These are phyloP conservation scores for Calycina marina DNA, from an alignment of 2,329 filamentous ascomycete genomes.

Conservation along the genomic window DNA sequence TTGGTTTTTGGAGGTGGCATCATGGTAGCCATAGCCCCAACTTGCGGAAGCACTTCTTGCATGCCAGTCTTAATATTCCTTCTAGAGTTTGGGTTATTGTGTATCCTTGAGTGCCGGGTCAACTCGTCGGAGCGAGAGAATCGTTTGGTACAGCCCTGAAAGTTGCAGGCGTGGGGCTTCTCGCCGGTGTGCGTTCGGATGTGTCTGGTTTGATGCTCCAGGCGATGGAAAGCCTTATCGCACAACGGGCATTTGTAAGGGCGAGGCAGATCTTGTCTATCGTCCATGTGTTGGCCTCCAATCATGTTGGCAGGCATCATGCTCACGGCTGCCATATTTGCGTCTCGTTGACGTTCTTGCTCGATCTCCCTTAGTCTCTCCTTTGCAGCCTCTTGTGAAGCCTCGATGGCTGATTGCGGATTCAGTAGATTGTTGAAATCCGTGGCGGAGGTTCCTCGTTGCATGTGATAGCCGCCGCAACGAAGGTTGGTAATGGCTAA, in stretches of 20 bases:
- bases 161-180: constrained; percentile 94
- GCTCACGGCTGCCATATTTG: constrained; percentile 37
- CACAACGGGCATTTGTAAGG: constrained; percentile 98
- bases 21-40: constrained; percentile 31
- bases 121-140: constrained; percentile 95
- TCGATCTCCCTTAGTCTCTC: constrained; percentile 20
- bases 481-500: constrained; percentile 16
- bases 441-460: constrained; percentile 57
- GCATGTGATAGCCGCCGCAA: constrained; percentile 48
- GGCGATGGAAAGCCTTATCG: constrained; percentile 94
- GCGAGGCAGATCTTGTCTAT: constrained; percentile 60
- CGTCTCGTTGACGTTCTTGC: constrained; percentile 21
- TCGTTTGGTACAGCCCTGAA: constrained; percentile 89
- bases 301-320: constrained; percentile 22
- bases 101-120: constrained; percentile 91
- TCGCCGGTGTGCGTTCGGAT: constrained; percentile 96
- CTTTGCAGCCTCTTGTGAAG: constrained; percentile 20
- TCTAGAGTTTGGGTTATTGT: constrained; percentile 96
- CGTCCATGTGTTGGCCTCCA: constrained; percentile 21
- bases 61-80: constrained; percentile 67
- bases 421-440: constrained; percentile 67
- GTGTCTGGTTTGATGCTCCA: constrained; percentile 84
- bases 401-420: constrained; percentile 30
- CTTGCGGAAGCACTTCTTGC: constrained; percentile 18
- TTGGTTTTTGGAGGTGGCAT: constrained; percentile 74